Conservation (phyloP, 208 protist species). For the Trypanosoma congolense region DNA sequence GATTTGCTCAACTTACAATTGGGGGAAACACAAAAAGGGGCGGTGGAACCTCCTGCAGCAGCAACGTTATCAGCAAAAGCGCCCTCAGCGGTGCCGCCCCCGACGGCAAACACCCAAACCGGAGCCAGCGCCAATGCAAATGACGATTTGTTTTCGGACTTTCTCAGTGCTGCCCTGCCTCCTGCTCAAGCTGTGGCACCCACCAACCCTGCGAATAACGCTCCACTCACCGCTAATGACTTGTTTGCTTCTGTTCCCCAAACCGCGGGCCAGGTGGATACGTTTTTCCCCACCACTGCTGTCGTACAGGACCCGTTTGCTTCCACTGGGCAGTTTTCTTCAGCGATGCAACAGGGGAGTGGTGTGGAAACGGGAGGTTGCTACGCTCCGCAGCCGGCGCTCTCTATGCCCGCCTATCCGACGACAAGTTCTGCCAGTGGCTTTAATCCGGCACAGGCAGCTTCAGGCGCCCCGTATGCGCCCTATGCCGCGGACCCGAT, state of each 20-base stretch:
- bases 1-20: slow-evolving; percentile 22
- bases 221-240: slow-evolving; percentile 3
- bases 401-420: no score
- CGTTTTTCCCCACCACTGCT: background rate
- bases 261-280: background rate
- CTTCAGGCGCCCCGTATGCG: no score
- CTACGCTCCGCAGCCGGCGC: background rate
- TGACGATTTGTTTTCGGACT: slow-evolving; percentile 40
- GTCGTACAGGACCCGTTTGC: no score
- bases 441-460: no score
- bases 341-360: background rate
- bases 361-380: background rate
- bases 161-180: slow-evolving; percentile 36
- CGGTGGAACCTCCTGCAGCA: background rate
- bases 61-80: slow-evolving; percentile 3
- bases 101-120: no score
- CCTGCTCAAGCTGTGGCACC: background rate
- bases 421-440: no score
- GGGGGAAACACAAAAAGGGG: background rate
- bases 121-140: no score
- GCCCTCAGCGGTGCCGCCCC: slow-evolving; percentile 1
- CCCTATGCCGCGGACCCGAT: no score
- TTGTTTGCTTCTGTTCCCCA: slow-evolving; percentile 8
- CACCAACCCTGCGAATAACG: background rate
- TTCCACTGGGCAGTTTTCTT: background rate